Conservation (phyloP, 768 basidiomycete species). For the Kwoniella botswanensis region DNA sequence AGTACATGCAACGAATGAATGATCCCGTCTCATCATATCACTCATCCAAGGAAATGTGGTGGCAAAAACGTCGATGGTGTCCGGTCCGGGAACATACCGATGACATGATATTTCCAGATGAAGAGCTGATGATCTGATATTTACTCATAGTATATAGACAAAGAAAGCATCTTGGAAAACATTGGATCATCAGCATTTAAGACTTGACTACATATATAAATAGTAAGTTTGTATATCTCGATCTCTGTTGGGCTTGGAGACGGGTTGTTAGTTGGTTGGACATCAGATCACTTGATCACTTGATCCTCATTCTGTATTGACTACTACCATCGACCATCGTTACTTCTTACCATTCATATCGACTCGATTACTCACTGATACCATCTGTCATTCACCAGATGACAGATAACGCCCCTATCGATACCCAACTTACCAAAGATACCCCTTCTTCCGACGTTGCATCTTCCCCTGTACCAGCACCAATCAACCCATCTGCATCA, state of each 20-base stretch:
- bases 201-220: no score
- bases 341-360: not conserved
- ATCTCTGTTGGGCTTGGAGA: no score
- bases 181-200: no score
- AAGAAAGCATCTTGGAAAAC: no score
- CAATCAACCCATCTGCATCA: slow-evolving; percentile 18
- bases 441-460: slow-evolving; percentile 7
- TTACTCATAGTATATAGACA: not conserved
- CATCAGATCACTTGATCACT: not conserved
- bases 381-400: slow-evolving; percentile 10
- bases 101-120: not conserved
- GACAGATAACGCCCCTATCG: slow-evolving; percentile 21
- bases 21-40: not conserved
- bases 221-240: no score
- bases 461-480: not conserved
- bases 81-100: not conserved
- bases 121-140: not conserved
- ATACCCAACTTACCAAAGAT: slow-evolving; percentile 6
- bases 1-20: not conserved
- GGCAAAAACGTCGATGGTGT: not conserved
- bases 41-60: not conserved
- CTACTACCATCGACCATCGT: no score
- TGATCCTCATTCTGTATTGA: no score
- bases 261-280: no score
- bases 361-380: not conserved